Conservation (phyloP, 23 red algal genomes). For the Agarophyton chilense region DNA sequence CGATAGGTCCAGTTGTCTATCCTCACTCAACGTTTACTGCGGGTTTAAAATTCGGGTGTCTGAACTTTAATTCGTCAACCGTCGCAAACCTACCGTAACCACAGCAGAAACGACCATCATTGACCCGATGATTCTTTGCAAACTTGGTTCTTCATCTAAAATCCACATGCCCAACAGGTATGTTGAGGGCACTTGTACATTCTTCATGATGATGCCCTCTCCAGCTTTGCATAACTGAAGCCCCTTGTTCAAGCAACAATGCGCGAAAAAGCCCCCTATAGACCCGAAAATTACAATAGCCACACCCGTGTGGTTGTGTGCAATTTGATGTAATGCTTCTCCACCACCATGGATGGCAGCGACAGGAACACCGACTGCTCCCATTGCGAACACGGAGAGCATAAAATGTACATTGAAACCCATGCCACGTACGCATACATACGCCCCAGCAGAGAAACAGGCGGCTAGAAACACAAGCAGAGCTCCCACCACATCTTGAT, state of each 20-base stretch:
- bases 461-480: constrained; percentile 1
- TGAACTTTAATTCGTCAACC: not conserved
- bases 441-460: constrained; percentile 7
- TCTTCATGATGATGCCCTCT: constrained; percentile 1
- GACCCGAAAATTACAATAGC: not conserved
- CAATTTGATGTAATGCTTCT: not conserved
- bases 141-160: constrained; percentile 2
- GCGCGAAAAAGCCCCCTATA: constrained; percentile 6
- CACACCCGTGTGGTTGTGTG: not conserved
- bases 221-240: constrained; percentile 22
- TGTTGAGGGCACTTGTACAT: constrained; percentile 12
- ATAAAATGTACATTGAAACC: constrained; percentile 36
- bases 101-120: constrained; percentile 2
- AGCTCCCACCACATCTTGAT: not conserved
- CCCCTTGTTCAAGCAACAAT: constrained; percentile 31
- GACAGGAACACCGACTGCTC: not conserved
- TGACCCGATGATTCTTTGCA: constrained; percentile 12
- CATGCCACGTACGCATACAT: constrained; percentile 37
- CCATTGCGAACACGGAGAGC: constrained; percentile 11
- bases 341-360: not conserved
- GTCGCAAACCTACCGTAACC: constrained; percentile 9
- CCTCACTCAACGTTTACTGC: too few relatives aligned
- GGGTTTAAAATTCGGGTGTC: too few relatives aligned
- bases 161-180: constrained; percentile 22
- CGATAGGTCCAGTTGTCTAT: too few relatives aligned